Percentiles rank a stretch among this genome's conserved stretches.
These are phyloP conservation scores for Russula sp. DNA, from an alignment of 768 basidiomycete species.

Conservation along the genomic window DNA sequence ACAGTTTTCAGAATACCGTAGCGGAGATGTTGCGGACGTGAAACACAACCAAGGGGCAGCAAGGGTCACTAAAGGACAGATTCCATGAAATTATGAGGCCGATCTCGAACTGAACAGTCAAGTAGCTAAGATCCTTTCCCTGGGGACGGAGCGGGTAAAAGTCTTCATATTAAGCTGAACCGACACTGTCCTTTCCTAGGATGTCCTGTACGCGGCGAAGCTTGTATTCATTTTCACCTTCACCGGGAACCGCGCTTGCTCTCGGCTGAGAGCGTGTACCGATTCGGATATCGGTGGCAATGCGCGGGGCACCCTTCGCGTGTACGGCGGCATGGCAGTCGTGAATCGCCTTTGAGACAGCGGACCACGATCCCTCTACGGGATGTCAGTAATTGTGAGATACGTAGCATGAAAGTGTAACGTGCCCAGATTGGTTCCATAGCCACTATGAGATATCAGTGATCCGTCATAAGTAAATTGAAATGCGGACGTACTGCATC, in stretches of 20 bases:
- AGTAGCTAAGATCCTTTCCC: constrained; percentile 1
- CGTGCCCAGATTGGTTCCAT: constrained; percentile 85
- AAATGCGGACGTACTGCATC: constrained; percentile 59
- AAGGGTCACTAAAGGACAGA: background rate
- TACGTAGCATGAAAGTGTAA: constrained; percentile 6
- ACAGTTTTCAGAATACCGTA: no score
- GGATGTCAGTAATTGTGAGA: background rate
- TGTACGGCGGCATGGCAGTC: constrained; percentile 89
- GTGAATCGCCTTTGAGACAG: constrained; percentile 83
- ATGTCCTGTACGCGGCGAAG: constrained; percentile 80
- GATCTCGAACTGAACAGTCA: constrained; percentile 1
- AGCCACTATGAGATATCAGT: constrained; percentile 53
- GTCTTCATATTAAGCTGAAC: constrained; percentile 13
- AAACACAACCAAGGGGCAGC: background rate
- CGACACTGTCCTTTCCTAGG: constrained; percentile 42
- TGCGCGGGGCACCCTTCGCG: constrained; percentile 64
- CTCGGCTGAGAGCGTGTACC: constrained; percentile 63
- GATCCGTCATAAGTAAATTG: background rate
- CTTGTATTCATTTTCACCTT: constrained; percentile 72
- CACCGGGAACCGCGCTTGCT: constrained; percentile 52
- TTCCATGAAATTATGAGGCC: background rate
- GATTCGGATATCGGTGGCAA: constrained; percentile 93
- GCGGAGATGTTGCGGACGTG: background rate
- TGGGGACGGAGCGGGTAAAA: background rate
- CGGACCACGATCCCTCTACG: constrained; percentile 78